Evolutionary conservation across 106 monocot genomes (phyloP), one percentile per base, ranked within the genome.

Genomic region (Dendrobium catenatum): DNA sequence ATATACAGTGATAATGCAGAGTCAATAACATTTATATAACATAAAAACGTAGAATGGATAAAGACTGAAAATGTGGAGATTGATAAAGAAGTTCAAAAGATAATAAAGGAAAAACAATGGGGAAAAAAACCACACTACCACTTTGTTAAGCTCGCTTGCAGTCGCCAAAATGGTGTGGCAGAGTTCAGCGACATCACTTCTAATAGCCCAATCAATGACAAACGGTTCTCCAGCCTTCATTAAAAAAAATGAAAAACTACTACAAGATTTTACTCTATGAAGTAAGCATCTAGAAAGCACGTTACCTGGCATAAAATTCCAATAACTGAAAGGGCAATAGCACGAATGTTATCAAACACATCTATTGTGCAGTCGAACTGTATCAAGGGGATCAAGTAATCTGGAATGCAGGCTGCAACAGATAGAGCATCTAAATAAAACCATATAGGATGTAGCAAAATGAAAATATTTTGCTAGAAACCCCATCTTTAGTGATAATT

Each of bases 271-370:
- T 10, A 15, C 42, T 54, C 9, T 16, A 19, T 41, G 17, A 76
- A 33, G 9, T 26, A 29, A 51, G 9, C 29, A 70, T 59, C 3
- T 33, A 20, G 43, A 78, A 75, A 85, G 66, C 49, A 78, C 46
- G 41, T 24, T 78, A 88, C 91, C 88, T 91, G 91, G 84, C 91
- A 91, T 75, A 91, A 75, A 64, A 88, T 86, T 31, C 91, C 91
- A 80, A 91, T 86, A 13, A 91, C 84, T 8, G 91, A 91, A 58
- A 91, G 84, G 24, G 86, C 82, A 40, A 88, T 77, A 31, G 86
- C 80, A 75, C 81, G 85, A 76, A 88, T 73, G 77, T 78, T 80
- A 18, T 88, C 91, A 75, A 82, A 86, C 42, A 78, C 13, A 24
- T 86, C 86, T 58, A 72, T 51, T 68, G 42, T 58, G 78, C 80